These are phyloP conservation scores for Lasiodiplodia hormozganensis DNA, from an alignment of 2,329 filamentous ascomycete species.

Conservation along the genomic window DNA sequence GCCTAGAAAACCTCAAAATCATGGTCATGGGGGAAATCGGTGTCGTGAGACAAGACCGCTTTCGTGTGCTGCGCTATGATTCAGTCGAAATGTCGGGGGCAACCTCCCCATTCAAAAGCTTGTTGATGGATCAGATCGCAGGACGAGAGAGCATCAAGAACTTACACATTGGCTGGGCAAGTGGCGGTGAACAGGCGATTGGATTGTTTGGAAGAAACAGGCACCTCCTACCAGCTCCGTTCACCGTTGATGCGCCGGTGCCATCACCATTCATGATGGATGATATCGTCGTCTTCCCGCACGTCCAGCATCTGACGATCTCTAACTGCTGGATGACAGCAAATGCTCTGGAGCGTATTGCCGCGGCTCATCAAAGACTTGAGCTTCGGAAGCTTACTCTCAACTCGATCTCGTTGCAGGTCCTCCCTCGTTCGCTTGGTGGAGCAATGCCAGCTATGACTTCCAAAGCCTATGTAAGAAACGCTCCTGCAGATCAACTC, in stretches of 20 bases:
- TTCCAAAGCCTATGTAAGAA: slow-evolving; percentile 11
- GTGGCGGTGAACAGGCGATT: slow-evolving; percentile 70
- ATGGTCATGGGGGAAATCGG: slow-evolving; percentile 73
- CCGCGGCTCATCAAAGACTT: slow-evolving; percentile 55
- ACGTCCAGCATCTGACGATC: slow-evolving; percentile 66
- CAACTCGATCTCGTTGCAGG: slow-evolving; percentile 62
- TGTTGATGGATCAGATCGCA: slow-evolving; percentile 61
- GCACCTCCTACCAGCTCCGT: slow-evolving; percentile 68
- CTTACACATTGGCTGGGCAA: slow-evolving; percentile 70
- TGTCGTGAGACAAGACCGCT: slow-evolving; percentile 59
- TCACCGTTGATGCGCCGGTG: slow-evolving; percentile 47
- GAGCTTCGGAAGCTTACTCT: slow-evolving; percentile 62
- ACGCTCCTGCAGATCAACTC: slow-evolving; percentile 34
- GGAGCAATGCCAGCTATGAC: neutral
- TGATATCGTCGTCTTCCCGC: slow-evolving; percentile 56
- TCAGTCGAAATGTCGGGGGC: slow-evolving; percentile 60
- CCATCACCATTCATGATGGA: slow-evolving; percentile 29
- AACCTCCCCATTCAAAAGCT: slow-evolving; percentile 57
- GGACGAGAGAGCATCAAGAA: slow-evolving; percentile 59
- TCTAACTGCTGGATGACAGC: slow-evolving; percentile 75
- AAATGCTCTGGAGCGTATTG: slow-evolving; percentile 60
- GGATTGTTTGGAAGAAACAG: slow-evolving; percentile 68
- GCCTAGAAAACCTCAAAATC: slow-evolving; percentile 62
- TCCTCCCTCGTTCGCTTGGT: neutral
- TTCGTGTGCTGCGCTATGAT: slow-evolving; percentile 53